These are phyloP conservation scores for Lepiota subincarnata DNA, from an alignment of 768 basidiomycete genomes.

Conservation along the genomic window DNA sequence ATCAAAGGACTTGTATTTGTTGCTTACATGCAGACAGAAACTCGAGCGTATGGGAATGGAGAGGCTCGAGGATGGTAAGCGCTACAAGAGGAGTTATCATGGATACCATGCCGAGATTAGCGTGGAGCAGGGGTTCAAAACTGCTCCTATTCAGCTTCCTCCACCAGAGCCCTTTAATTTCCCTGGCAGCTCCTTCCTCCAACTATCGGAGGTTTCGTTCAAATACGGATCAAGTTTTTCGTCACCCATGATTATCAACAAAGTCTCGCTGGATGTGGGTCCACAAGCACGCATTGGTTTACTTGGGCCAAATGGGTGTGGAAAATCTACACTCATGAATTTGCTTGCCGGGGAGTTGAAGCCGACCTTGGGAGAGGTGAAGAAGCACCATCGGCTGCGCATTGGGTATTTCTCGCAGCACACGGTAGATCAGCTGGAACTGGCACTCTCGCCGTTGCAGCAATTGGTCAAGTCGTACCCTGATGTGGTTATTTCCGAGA, in stretches of 20 bases:
- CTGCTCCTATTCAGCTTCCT: conserved; percentile 27
- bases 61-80: conserved; percentile 26
- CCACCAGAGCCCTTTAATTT: conserved; percentile 28
- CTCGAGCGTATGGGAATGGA: conserved; percentile 31
- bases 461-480: conserved; percentile 24
- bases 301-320: conserved; percentile 43
- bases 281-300: conserved; percentile 26
- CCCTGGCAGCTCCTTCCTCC: conserved; percentile 27
- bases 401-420: conserved; percentile 65
- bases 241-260: conserved; percentile 22
- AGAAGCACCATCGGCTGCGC: conserved; percentile 46
- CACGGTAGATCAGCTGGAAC: conserved; percentile 50
- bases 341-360: conserved; percentile 36
- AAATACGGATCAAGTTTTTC: conserved; percentile 21
- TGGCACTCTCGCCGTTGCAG: conserved; percentile 22
- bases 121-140: conserved; percentile 32
- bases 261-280: conserved; percentile 25
- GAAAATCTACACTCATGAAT: conserved; percentile 56
- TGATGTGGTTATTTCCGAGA: conserved; percentile 23
- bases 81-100: conserved; percentile 29
- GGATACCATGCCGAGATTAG: conserved; percentile 29
- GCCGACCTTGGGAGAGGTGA: conserved; percentile 44
- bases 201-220: conserved; percentile 29
- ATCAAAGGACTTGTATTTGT: neutral
- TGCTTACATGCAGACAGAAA: conserved; percentile 17